A percentile compares a stretch with the other conserved stretches of the same genome.
phyloP scores from a whole-genome alignment of 2,329 filamentous ascomycete genomes.

The Gliomastix tumulicola region DNA sequence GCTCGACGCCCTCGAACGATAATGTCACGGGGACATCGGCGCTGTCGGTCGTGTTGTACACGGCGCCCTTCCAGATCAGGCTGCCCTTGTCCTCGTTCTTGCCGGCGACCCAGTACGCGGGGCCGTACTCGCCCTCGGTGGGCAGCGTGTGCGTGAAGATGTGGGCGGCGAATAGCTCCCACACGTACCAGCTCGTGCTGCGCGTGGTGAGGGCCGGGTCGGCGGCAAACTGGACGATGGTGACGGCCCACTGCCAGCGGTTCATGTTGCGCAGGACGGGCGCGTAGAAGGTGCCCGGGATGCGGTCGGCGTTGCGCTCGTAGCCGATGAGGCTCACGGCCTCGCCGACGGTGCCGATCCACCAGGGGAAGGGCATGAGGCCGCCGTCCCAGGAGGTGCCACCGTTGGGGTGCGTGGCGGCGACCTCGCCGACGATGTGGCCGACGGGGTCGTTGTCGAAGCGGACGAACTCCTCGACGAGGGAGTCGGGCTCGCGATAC shows the following conservation, averaged over 20 bases:
- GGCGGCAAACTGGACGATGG: slow-evolving; percentile 40
- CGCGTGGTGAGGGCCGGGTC: slow-evolving; percentile 39
- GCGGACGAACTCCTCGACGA: slow-evolving; percentile 39
- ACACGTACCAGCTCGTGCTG: slow-evolving; percentile 42
- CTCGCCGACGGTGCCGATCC: slow-evolving; percentile 56
- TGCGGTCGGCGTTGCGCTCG: slow-evolving; percentile 56
- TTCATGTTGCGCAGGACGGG: slow-evolving; percentile 42
- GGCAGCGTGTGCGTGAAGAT: slow-evolving; percentile 39
- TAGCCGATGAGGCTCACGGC: slow-evolving; percentile 59
- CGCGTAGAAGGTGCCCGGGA: slow-evolving; percentile 46
- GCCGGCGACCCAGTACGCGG: slow-evolving; percentile 43
- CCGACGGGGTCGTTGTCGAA: slow-evolving; percentile 44
- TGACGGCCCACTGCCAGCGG: slow-evolving; percentile 43
- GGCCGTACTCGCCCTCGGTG: slow-evolving; percentile 30
- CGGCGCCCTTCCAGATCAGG: slow-evolving; percentile 42
- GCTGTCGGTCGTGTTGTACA: slow-evolving; percentile 41
- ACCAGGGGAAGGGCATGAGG: slow-evolving; percentile 42
- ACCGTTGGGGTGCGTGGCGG: slow-evolving; percentile 44
- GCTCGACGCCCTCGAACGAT: slow-evolving; percentile 32
- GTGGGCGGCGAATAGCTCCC: slow-evolving; percentile 40
- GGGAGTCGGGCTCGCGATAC: slow-evolving; percentile 42
- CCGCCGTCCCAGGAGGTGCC: slow-evolving; percentile 36
- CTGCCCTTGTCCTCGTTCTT: slow-evolving; percentile 29
- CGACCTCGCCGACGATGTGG: slow-evolving; percentile 42
- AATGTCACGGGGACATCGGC: slow-evolving; percentile 36